phyloP scores from a whole-genome alignment of 2,329 filamentous ascomycete genomes.

The Thelonectria olida region DNA sequence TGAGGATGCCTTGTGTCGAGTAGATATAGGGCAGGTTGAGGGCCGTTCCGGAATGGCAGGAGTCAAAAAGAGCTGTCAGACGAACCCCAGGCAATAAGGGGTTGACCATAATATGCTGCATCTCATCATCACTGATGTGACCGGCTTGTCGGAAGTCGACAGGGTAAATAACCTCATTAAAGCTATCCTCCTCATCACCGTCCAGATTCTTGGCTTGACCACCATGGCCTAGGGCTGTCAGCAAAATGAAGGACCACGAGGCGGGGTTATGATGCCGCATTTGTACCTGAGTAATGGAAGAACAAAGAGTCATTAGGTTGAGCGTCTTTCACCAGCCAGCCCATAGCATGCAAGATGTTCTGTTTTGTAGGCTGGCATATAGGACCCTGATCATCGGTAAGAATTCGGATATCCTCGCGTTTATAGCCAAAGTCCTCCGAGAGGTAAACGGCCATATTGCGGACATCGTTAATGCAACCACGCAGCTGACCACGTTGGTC shows the following conservation, averaged over 20 bases:
- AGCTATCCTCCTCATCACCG: conserved; percentile 83
- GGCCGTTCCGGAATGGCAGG: conserved; percentile 73
- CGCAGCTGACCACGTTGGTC: conserved; percentile 88
- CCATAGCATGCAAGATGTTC: conserved; percentile 95
- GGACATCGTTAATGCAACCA: conserved; percentile 96
- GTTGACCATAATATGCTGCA: conserved; percentile 77
- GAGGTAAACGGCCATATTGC: conserved; percentile 94
- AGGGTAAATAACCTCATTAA: conserved; percentile 85
- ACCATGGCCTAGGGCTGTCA: conserved; percentile 67
- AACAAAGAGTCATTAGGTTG: conserved; percentile 93
- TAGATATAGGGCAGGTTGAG: conserved; percentile 75
- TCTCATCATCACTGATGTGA: conserved; percentile 85
- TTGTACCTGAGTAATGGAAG: conserved; percentile 90
- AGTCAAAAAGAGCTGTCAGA: conserved; percentile 71
- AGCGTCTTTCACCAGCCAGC: conserved; percentile 96
- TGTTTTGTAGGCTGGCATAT: conserved; percentile 98
- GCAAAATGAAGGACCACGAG: conserved; percentile 11
- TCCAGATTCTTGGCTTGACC: conserved; percentile 84
- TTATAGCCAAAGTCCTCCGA: conserved; percentile 92
- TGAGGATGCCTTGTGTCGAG: conserved; percentile 73
- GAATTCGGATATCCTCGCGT: conserved; percentile 94
- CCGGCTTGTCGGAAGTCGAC: conserved; percentile 83
- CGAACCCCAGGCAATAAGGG: conserved; percentile 65
- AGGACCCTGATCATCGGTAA: conserved; percentile 96
- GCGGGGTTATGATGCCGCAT: too few relatives aligned